These are phyloP conservation scores for Trypanosoma melophagium DNA, from an alignment of 208 protist genomes.

Conservation along the genomic window DNA sequence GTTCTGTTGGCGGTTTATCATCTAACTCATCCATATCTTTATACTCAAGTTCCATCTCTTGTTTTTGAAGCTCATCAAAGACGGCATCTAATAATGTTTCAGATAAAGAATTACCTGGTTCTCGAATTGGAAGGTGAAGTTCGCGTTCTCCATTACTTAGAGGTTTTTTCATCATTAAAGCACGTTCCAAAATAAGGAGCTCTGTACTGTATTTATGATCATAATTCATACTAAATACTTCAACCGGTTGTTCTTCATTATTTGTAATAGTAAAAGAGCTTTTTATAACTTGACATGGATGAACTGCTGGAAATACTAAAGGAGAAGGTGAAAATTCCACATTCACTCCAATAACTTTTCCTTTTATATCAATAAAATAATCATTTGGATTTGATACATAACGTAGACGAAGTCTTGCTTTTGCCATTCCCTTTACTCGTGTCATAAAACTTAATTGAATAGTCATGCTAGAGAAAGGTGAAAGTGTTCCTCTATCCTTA, in stretches of 20 bases:
- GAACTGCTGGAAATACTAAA: slow-evolving; percentile 65
- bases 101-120: slow-evolving; percentile 63
- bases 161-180: slow-evolving; percentile 16
- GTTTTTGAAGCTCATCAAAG: slow-evolving; percentile 41
- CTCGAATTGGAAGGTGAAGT: slow-evolving; percentile 68
- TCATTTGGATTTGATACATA: slow-evolving; percentile 62
- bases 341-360: slow-evolving; percentile 33
- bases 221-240: slow-evolving; percentile 87
- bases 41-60: slow-evolving; percentile 29
- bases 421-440: slow-evolving; percentile 24
- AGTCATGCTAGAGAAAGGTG: slow-evolving; percentile 47
- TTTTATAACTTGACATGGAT: slow-evolving; percentile 69
- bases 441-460: slow-evolving; percentile 74
- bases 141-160: slow-evolving; percentile 19
- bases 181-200: slow-evolving; percentile 55
- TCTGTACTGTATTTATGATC: slow-evolving; percentile 77
- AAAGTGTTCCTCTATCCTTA: slow-evolving; percentile 66
- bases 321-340: slow-evolving; percentile 46
- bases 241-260: slow-evolving; percentile 77
- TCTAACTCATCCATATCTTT: slow-evolving; percentile 23
- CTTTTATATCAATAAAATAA: slow-evolving; percentile 48
- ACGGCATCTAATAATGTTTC: slow-evolving; percentile 66
- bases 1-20: neutral
- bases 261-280: slow-evolving; percentile 78
- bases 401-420: slow-evolving; percentile 48